These are phyloP conservation scores for Euclidium syriacum DNA, from an alignment of 345 rosid species.

Conservation along the genomic window DNA sequence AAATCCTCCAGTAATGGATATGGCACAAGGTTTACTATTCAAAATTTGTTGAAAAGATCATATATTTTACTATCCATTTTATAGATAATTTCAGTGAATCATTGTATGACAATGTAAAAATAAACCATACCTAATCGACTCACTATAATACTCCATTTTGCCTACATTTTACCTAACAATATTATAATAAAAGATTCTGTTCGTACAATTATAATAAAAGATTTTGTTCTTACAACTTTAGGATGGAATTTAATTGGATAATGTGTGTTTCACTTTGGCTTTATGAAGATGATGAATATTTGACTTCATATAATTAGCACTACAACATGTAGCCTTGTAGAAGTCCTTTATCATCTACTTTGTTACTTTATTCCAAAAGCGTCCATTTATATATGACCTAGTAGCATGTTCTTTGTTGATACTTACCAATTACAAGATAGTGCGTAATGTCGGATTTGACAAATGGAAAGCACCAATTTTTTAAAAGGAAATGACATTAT, in stretches of 20 bases:
- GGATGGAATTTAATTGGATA: neutral
- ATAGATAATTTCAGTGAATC: neutral
- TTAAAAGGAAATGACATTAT: conserved; percentile 5
- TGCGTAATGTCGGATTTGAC: conserved; percentile 15
- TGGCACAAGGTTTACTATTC: no score
- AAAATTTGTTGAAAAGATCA: no score
- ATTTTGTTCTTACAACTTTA: neutral
- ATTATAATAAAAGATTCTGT: neutral
- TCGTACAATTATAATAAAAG: neutral
- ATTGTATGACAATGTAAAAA: neutral
- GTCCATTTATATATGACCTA: neutral
- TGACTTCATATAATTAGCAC: neutral
- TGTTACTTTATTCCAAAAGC: neutral
- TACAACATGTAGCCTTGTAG: neutral
- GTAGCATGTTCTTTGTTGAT: conserved; percentile 14
- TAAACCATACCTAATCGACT: neutral
- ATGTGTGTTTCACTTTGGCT: conserved; percentile 8
- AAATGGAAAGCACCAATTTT: conserved; percentile 9
- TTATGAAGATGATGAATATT: conserved; percentile 1
- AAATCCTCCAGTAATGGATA: no score
- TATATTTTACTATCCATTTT: no score
- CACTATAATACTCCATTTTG: neutral
- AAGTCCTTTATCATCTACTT: conserved; percentile 6
- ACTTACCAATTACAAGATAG: conserved; percentile 11
- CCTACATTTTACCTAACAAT: conserved; percentile 8